Conservation (phyloP, 208 protist genomes). For the Polymyxa betae region DNA sequence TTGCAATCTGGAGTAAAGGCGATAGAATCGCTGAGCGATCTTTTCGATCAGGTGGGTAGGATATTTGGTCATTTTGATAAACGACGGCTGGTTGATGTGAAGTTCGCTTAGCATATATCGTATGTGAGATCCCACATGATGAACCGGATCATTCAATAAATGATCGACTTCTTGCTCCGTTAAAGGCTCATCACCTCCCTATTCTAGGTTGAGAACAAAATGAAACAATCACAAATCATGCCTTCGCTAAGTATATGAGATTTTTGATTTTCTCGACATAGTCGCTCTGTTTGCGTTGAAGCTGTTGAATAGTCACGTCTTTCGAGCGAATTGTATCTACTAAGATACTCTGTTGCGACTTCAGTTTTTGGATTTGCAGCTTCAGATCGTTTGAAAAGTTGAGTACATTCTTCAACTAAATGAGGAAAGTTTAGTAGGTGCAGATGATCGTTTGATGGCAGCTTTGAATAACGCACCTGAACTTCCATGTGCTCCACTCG, state of each 20-base stretch:
- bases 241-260: not conserved
- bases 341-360: not conserved
- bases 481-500: not conserved
- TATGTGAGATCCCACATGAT: not conserved
- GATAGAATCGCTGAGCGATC: conserved; percentile 14
- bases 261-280: not conserved
- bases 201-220: not conserved
- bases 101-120: not conserved
- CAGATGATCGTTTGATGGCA: not conserved
- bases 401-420: not conserved
- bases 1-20: not conserved
- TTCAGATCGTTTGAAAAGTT: not conserved
- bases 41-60: not conserved
- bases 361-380: not conserved
- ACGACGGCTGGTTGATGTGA: not conserved
- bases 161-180: not conserved
- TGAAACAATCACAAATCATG: not conserved
- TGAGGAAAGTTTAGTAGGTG: not conserved
- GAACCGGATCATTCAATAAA: not conserved
- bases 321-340: not conserved
- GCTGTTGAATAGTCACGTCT: not conserved
- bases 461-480: not conserved
- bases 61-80: not conserved
- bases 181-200: not conserved
- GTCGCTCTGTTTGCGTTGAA: not conserved